Evolutionary conservation across 257 asterid genomes (phyloP).

Genomic region (Solanum habrochaites): DNA sequence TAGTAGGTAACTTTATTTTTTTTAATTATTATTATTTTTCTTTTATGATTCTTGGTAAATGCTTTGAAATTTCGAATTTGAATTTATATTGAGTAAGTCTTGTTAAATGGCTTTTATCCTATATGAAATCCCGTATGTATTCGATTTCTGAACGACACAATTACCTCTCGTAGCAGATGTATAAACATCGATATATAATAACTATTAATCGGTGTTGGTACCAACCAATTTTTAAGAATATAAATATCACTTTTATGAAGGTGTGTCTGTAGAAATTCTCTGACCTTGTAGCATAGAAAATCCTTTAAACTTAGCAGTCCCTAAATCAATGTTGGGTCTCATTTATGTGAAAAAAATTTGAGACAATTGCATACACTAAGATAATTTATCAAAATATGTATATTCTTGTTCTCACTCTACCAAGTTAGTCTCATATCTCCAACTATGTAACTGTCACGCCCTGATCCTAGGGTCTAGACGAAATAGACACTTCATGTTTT

Average conservation of each 20-base stretch:
- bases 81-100: neutral
- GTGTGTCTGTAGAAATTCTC: neutral
- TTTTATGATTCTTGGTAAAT: neutral
- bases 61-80: neutral
- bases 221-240: neutral
- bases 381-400: too few relatives aligned
- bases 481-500: neutral
- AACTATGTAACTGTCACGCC: neutral
- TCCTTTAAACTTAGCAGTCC: neutral
- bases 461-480: accelerated
- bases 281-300: neutral
- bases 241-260: neutral
- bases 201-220: neutral
- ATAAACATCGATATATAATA: too few relatives aligned
- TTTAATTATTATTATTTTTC: too few relatives aligned
- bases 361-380: neutral
- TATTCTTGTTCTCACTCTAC: too few relatives aligned
- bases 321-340: neutral
- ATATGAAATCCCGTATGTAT: too few relatives aligned
- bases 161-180: too few relatives aligned
- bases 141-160: too few relatives aligned
- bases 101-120: neutral
- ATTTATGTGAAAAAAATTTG: neutral
- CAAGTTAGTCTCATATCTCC: neutral
- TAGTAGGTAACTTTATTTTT: neutral